phyloP scores from a whole-genome alignment of 2,329 filamentous ascomycete species.

The Arthrinium phaeospermum region DNA sequence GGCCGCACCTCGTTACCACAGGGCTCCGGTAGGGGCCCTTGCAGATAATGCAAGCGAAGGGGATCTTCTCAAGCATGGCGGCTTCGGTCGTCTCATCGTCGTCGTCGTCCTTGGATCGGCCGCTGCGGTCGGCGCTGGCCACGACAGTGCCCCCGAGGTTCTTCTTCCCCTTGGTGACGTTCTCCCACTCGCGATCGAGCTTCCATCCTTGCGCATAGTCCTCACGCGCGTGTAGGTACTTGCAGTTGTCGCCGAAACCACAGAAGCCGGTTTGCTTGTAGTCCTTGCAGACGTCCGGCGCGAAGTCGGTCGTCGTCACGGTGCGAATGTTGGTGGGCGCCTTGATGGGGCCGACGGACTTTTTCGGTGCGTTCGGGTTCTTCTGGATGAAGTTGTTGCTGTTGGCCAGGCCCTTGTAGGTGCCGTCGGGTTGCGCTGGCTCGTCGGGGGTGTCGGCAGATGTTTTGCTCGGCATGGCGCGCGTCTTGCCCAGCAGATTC shows the following conservation, averaged over 20 bases:
- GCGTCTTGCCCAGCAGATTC: constrained; percentile 64
- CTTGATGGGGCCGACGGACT: constrained; percentile 84
- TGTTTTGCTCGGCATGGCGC: constrained; percentile 41
- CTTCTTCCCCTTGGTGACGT: constrained; percentile 74
- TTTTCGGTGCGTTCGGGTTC: constrained; percentile 74
- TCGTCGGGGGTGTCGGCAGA: constrained; percentile 17
- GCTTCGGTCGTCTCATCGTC: constrained; percentile 67
- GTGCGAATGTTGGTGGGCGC: constrained; percentile 88
- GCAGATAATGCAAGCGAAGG: constrained; percentile 90
- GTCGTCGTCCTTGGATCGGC: constrained; percentile 43
- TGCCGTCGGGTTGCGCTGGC: constrained; percentile 59
- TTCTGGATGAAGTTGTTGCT: constrained; percentile 79
- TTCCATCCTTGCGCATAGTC: constrained; percentile 95
- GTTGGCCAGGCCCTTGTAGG: constrained; percentile 77
- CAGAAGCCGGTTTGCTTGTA: constrained; percentile 80
- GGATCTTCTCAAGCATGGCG: constrained; percentile 79
- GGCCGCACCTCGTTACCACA: constrained; percentile 86
- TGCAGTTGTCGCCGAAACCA: constrained; percentile 80
- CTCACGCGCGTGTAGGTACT: constrained; percentile 77
- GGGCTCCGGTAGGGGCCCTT: constrained; percentile 78
- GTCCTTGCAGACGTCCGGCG: constrained; percentile 94
- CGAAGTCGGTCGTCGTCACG: constrained; percentile 88
- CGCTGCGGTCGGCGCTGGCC: constrained; percentile 60
- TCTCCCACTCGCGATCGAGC: constrained; percentile 93
- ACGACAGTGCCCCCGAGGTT: constrained; percentile 66